These are phyloP conservation scores for Patellaria atrata DNA, from an alignment of 495 filamentous ascomycete species.

Conservation along the genomic window DNA sequence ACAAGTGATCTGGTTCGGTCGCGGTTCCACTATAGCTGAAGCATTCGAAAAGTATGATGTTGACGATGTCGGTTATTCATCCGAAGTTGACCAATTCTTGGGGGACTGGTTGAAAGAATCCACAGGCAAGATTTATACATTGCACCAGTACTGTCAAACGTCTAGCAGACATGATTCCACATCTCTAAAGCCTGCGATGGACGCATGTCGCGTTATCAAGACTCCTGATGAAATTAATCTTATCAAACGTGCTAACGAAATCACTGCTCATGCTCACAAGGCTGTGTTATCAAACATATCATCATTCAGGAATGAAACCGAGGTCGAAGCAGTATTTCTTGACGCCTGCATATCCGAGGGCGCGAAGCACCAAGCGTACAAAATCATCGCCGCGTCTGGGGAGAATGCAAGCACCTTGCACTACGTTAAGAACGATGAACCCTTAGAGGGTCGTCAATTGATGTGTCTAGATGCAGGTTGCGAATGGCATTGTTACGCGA, in stretches of 20 bases:
- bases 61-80: constrained; percentile 16
- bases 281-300: constrained; percentile 47
- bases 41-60: constrained; percentile 38
- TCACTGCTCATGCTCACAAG: constrained; percentile 61
- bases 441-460: constrained; percentile 50
- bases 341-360: constrained; percentile 52
- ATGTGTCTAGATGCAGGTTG: constrained; percentile 74
- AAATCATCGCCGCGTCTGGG: constrained; percentile 71
- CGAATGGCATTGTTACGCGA: constrained; percentile 80
- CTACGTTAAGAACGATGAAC: constrained; percentile 63
- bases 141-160: constrained; percentile 14
- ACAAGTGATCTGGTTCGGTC: constrained; percentile 47
- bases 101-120: constrained; percentile 10
- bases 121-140: constrained; percentile 15
- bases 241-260: constrained; percentile 62
- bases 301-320: constrained; percentile 56
- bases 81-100: constrained; percentile 11
- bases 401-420: constrained; percentile 70
- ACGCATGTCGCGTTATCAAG: constrained; percentile 62
- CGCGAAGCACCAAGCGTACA: constrained; percentile 69
- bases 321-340: constrained; percentile 65
- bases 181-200: constrained; percentile 49
- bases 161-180: constrained; percentile 27
- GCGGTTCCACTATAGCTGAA: constrained; percentile 36
- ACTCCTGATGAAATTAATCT: constrained; percentile 63